Evolutionary conservation across 441 rosid species (phyloP), one percentile per base, ranked within the genome.

Genomic region (Populus hybrid): DNA sequence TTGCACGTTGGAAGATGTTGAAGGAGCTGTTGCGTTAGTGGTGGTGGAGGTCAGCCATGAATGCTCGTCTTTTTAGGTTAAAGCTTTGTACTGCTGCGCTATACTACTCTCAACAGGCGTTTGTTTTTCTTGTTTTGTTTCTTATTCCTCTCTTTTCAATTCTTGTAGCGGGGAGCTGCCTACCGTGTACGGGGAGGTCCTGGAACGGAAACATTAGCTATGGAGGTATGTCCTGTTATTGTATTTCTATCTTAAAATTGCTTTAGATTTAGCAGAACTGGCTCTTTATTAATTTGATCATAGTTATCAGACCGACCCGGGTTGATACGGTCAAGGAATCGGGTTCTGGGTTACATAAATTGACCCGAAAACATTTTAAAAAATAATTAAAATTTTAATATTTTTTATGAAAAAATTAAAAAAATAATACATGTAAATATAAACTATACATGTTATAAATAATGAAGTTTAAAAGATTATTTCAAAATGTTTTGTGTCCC

Each of bases 151-250:
- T n/a, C 10, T 32, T 38, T 35, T 9, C 16, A 26, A 16, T 34
- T 23, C 75, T 79, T 63, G 36, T 72, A 95, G 98, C 92, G 98
- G 98, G 98, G 98, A 74, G 79, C 86, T 81, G 98, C 95, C 42
- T 93, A 84, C 73, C 90, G 97, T 88, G 98, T 94, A 73, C 90
- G 89, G 21, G 97, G 98, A 72, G 89, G 92, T 72, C 88, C 93
- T 68, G 96, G 93, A 83, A 94, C 92, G 98, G 34, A 32, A 32
- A 32, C 1, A 32, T 32, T 30, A 30, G 4, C 34, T 32, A 32
- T 0, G 34, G 91, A 93, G 92, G 99, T 93, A 87, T 77, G 79
- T 72, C 4, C 36, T 68, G 73, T 26, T 68, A 8, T 36, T 46
- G 11, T 65, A 28, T 74, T 24, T 40, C 5, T 9, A 3, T 26